Evolutionary conservation across 2,329 filamentous ascomycete genomes (phyloP), one percentile per base, ranked within the genome.

Genomic region (Xylaria sp.): DNA sequence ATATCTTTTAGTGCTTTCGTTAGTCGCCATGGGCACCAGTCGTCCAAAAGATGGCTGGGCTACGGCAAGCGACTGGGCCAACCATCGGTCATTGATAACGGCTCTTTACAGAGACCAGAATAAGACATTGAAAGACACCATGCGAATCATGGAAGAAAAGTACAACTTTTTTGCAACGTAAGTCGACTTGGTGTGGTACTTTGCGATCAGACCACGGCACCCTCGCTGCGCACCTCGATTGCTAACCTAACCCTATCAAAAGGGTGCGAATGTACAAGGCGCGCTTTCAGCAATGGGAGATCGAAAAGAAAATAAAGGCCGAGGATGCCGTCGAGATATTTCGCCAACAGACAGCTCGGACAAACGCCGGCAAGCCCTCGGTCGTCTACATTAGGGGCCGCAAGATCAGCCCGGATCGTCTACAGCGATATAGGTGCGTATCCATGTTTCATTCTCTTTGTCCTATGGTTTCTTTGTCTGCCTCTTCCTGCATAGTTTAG

Each of bases 81-180:
- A 60, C 35, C 69, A 71, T 28, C 66, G 67, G 47, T 51, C 65
- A 33, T 62, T 69, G 46, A 73, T 73, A 53, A 72, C 70, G 7
- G 61, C 61, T 31, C 64, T 73, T 33, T 73, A 74, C 58, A 61
- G 69, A 46, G 72, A 73, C 51, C 65, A 73, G 33, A 74, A 74
- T 38, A 72, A 70, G 65, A 74, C 72, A 7, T 67, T 74, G 56
- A 73, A 71, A 58, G 69, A 73, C 57, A 73, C 71, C 9, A 74
- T 72, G 68, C 64, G 64, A 47, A 43, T 73, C 19, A 74, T 74
- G 71, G 68, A 71, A 54, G 69, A 73, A 37, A 62, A 68, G 15
- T 62, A 74, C 54, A 95, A 75, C 69, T 91, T 88, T 66, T 87
- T 83, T 51, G 38, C 82, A 45, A 74, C 70, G 72, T 74, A 61